These are phyloP conservation scores for Catenaria anguillulae DNA, from an alignment of 371 early-diverging fungal species.

Conservation along the genomic window DNA sequence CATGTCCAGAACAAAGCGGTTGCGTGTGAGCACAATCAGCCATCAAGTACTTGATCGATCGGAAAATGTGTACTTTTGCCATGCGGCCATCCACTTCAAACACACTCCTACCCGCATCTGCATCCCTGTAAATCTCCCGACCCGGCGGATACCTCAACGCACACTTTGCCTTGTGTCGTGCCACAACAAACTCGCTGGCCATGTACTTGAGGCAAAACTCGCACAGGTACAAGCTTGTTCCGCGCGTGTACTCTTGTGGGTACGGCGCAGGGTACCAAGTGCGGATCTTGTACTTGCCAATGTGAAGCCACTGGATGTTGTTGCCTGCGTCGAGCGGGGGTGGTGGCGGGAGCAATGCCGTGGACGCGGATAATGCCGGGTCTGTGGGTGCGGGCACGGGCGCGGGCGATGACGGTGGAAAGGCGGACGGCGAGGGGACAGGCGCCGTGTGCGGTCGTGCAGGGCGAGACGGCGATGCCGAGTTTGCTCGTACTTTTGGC, in stretches of 20 bases:
- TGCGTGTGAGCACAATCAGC: constrained; percentile 13
- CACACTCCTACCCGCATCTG: constrained; percentile 25
- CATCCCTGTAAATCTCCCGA: constrained; percentile 94
- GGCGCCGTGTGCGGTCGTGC: too few relatives aligned
- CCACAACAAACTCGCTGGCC: constrained; percentile 47
- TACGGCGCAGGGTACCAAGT: constrained; percentile 98
- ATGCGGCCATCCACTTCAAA: constrained; percentile 87
- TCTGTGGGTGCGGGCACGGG: neutral
- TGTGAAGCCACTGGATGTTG: constrained; percentile 51
- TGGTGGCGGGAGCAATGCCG: neutral
- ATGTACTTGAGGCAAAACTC: constrained; percentile 96
- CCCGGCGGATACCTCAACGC: constrained; percentile 85
- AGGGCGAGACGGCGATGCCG: too few relatives aligned
- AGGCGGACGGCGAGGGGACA: neutral
- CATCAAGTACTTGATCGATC: neutral
- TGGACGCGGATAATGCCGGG: neutral
- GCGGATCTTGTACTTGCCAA: constrained; percentile 73
- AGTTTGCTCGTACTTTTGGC: too few relatives aligned
- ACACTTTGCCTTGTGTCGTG: constrained; percentile 67
- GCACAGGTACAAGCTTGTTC: constrained; percentile 68
- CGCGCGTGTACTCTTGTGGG: constrained; percentile 82
- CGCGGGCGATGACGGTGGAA: constrained; percentile 9
- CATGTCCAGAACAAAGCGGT: too few relatives aligned
- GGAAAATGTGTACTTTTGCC: neutral
- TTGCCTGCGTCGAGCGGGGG: neutral